Evolutionary conservation across 1,139 yeast species (phyloP).

Genomic region (Debaryomycetaceae sp.): DNA sequence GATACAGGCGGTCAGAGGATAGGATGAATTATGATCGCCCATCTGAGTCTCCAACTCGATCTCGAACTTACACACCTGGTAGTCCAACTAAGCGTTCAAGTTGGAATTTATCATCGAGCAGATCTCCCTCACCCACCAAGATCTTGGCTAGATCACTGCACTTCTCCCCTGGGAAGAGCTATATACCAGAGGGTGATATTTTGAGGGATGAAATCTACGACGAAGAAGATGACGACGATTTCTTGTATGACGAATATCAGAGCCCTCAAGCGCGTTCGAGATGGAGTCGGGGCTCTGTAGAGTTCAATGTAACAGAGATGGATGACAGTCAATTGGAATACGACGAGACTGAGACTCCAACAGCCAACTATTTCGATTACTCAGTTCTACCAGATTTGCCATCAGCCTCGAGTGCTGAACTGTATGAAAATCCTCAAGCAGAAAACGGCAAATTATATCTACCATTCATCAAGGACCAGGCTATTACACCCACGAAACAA

Average conservation of each 20-base stretch:
- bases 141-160: slow-evolving; percentile 14
- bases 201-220: slow-evolving; percentile 9
- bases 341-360: slow-evolving; percentile 21
- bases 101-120: slow-evolving; percentile 8
- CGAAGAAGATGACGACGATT: slow-evolving; percentile 8
- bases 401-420: slow-evolving; percentile 4
- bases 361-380: slow-evolving; percentile 34
- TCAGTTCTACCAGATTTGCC: slow-evolving; percentile 44
- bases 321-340: slow-evolving; percentile 8
- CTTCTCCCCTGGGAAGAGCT: slow-evolving; percentile 5
- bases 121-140: slow-evolving; percentile 34
- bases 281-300: slow-evolving; percentile 12
- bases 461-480: background rate
- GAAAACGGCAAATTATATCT: background rate
- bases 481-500: background rate
- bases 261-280: slow-evolving; percentile 9
- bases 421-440: background rate
- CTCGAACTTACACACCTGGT: slow-evolving; percentile 9
- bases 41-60: slow-evolving; percentile 3
- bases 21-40: background rate
- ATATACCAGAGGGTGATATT: slow-evolving; percentile 1
- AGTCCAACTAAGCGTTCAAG: slow-evolving; percentile 3
- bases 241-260: slow-evolving; percentile 9
- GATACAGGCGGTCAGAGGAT: background rate
- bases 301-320: slow-evolving; percentile 11